Percentiles rank a stretch among this genome's conserved stretches.
phyloP scores from a whole-genome alignment of 345 rosid genomes.

The Sonneratia caseolaris region DNA sequence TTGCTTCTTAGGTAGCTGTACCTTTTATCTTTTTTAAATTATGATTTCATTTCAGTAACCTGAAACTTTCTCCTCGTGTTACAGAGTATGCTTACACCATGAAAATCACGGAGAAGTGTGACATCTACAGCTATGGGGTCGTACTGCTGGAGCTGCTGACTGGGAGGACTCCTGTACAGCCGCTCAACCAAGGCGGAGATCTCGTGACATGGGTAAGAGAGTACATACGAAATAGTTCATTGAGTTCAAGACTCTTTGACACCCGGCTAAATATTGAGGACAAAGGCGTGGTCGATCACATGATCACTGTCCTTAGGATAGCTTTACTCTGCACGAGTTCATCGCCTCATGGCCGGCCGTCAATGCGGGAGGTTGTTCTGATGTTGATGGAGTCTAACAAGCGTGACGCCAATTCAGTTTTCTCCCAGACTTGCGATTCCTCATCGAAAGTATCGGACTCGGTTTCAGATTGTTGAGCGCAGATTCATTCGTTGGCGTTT shows the following conservation, averaged over 20 bases:
- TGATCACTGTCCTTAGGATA: slow-evolving; percentile 66
- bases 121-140: slow-evolving; percentile 91
- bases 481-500: background rate
- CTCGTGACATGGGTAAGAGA: slow-evolving; percentile 65
- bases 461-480: background rate
- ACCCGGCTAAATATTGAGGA: slow-evolving; percentile 50
- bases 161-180: slow-evolving; percentile 81
- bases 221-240: slow-evolving; percentile 42
- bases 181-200: slow-evolving; percentile 83
- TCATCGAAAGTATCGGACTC: slow-evolving; percentile 20
- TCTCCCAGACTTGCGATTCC: slow-evolving; percentile 20
- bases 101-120: slow-evolving; percentile 97
- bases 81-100: slow-evolving; percentile 93
- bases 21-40: background rate
- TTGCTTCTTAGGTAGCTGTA: background rate
- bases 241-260: slow-evolving; percentile 52
- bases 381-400: slow-evolving; percentile 73
- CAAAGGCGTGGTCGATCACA: slow-evolving; percentile 41
- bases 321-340: slow-evolving; percentile 65
- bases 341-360: slow-evolving; percentile 70
- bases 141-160: slow-evolving; percentile 70
- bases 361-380: slow-evolving; percentile 75
- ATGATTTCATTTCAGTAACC: background rate
- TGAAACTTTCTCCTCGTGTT: background rate
- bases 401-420: slow-evolving; percentile 30